Base-by-base conservation (phyloP, 2,329 filamentous ascomycete species). In the Cercospora citrullina region DNA sequence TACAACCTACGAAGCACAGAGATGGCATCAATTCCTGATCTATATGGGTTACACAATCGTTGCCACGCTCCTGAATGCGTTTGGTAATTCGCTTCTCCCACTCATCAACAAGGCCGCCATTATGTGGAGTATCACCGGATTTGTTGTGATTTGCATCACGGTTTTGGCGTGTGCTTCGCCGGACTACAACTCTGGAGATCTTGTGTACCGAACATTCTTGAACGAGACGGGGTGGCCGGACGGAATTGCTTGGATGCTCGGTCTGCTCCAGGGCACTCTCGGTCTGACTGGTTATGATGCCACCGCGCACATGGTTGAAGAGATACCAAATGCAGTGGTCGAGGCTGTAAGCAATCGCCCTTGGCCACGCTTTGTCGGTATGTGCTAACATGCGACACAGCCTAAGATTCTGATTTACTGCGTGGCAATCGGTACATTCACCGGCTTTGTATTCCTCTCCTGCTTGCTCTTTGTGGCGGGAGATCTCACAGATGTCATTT, bases 11-110 rank as follows among this genome's bases (percentile, higher is more conserved):
- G 80, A 83, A 23, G 68, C 85, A 1, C 78, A 89, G 74, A 75
- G 86, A 3, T 92, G 90, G 88, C 90, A 93, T 73, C 88, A 91
- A 71, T 92, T 92, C 77, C 80, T 92, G 30, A 89, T 92, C 59
- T 92, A 92, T 77, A 84, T 90, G 55, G 89, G 78, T 6, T 89
- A 89, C 74, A 89, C 87, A 14, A 68, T 88, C 18, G 78, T 86
- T 16, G 87, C 87, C 3, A 87, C 91, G 67, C 65, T 86, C 59
- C 80, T 91, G 77, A 92, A 92, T 70, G 86, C 87, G 1, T 90
- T 91, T 71, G 81, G 85, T 75, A 90, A 87, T 72, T 80, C 82
- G 3, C 74, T 88, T 3, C 81, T 93, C 3, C 90, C 90, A 0
- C 82, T 85, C 12, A 82, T 92, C 72, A 92, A 89, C 75, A 88